Evolutionary conservation across 495 filamentous ascomycete genomes (phyloP), one percentile per base, ranked within the genome.

Genomic region (Tricharina praecox): DNA sequence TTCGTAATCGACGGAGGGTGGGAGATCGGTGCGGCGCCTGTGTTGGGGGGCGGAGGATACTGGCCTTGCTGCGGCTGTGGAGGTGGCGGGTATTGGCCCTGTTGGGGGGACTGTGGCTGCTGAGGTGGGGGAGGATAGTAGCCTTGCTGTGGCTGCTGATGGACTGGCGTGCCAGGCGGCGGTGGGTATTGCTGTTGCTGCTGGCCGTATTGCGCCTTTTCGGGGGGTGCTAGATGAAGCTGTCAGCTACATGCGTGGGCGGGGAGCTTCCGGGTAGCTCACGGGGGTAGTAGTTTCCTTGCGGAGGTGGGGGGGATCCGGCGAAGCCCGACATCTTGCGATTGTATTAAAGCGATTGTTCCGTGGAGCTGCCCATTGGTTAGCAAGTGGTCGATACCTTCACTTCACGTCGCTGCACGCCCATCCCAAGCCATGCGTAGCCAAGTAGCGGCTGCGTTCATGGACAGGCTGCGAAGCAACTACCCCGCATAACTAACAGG

Each of bases 381-480:
- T n/a, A n/a, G n/a, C n/a, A n/a, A n/a, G n/a, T n/a, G n/a, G n/a
- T n/a, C n/a, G n/a, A n/a, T n/a, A n/a, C n/a, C n/a, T n/a, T n/a
- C n/a, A n/a, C n/a, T n/a, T n/a, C n/a, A n/a, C n/a, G n/a, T n/a
- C n/a, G n/a, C n/a, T n/a, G n/a, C n/a, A n/a, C n/a, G n/a, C n/a
- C n/a, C n/a, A n/a, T n/a, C n/a, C n/a, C n/a, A n/a, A n/a, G n/a
- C n/a, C n/a, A n/a, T n/a, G n/a, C n/a, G n/a, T n/a, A n/a, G n/a
- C n/a, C n/a, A n/a, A n/a, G n/a, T n/a, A n/a, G n/a, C n/a, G n/a
- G n/a, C n/a, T n/a, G n/a, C n/a, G n/a, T n/a, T n/a, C n/a, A n/a
- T n/a, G n/a, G 64, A 80, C 34, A 69, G 69, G 38, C 68, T 82
- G 67, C 78, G 78, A 10, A 67, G 63, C 28, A 32, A 32, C 5